Base-by-base conservation (phyloP, 192 early-diverging fungal genomes). In the Martensiomyces pterosporus region DNA sequence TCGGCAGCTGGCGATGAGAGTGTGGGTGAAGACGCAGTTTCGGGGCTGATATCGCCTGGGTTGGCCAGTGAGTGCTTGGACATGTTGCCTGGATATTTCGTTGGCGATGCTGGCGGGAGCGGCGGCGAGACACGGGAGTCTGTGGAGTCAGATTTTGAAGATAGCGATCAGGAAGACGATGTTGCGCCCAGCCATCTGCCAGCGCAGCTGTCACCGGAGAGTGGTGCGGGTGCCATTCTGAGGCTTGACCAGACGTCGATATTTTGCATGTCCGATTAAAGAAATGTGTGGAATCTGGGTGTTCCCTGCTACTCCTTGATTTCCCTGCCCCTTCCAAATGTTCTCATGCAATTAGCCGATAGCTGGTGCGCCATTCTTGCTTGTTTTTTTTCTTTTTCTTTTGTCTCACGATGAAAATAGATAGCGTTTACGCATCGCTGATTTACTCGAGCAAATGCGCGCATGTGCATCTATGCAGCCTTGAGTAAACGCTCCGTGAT, bases 111-210 rank as follows among this genome's bases (percentile, higher is more conserved):
- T 13, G 52, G 21, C 3, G 66, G 64, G n/a, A n/a, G n/a, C n/a
- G n/a, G n/a, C n/a, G n/a, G n/a, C n/a, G n/a, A n/a, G n/a, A n/a
- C n/a, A n/a, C n/a, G n/a, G n/a, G n/a, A n/a, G n/a, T n/a, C n/a
- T n/a, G n/a, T n/a, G n/a, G n/a, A n/a, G 25, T 65, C 62, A 3
- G 69, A 73, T n/a, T 39, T 73, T 23, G 67, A 63, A 12, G 57
- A 56, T 7, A 34, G 26, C 21, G 60, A 53, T 22, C 21, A 16
- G 3, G 57, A 59, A 13, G 37, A 49, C 15, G 14, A 12, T 13
- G 3, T 14, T 13, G 36, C 6, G 25, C 6, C 48, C 15, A n/a
- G 10, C 12, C 38, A 12, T n/a, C n/a, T n/a, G n/a, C n/a, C n/a
- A n/a, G n/a, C n/a, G 39, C 8, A 18, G n/a, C 21, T 40, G 1